Evolutionary conservation across 345 rosid species (phyloP).

Genomic region (Eucalyptus lansdowneana): DNA sequence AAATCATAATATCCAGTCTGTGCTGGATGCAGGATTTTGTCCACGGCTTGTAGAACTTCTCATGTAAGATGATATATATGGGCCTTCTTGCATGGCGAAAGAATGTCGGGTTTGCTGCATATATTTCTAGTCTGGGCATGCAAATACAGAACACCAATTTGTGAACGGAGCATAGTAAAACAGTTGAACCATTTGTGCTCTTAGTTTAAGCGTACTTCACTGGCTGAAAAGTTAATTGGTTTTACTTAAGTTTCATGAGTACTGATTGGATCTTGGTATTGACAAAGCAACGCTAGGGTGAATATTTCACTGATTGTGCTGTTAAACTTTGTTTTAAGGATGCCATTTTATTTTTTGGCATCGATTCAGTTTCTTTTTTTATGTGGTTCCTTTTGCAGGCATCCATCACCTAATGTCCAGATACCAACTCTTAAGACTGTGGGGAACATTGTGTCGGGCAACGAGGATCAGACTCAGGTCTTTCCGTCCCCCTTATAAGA

Average conservation of each 20-base stretch:
- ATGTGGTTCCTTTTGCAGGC: slow-evolving; percentile 26
- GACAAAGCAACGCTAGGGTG: background rate
- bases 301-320: background rate
- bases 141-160: background rate
- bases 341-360: background rate
- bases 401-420: slow-evolving; percentile 55
- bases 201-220: background rate
- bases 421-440: slow-evolving; percentile 66
- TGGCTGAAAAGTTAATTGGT: background rate
- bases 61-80: background rate
- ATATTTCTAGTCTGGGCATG: background rate
- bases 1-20: slow-evolving; percentile 20
- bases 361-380: background rate
- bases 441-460: slow-evolving; percentile 73
- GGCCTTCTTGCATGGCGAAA: background rate
- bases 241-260: background rate
- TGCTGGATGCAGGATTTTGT: slow-evolving; percentile 22
- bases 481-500: background rate
- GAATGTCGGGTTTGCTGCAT: background rate
- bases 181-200: background rate
- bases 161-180: background rate
- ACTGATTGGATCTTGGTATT: background rate
- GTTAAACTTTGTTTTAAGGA: background rate
- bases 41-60: slow-evolving; percentile 21
- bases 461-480: slow-evolving; percentile 84